phyloP scores from a whole-genome alignment of 495 filamentous ascomycete genomes.

The Friedmanniomyces simplex region DNA sequence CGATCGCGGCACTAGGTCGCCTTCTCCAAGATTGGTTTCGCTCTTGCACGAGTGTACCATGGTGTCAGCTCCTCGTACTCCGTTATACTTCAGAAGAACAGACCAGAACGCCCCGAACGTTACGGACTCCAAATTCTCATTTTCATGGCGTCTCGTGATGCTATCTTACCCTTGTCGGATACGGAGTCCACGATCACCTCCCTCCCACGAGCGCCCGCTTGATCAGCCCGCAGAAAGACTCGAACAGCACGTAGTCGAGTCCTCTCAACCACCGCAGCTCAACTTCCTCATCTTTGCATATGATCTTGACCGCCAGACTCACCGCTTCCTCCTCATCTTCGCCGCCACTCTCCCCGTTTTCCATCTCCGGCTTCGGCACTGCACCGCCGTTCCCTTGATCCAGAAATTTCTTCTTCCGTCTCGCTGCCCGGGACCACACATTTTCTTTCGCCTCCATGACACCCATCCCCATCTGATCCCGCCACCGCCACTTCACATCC shows the following conservation, averaged over 20 bases:
- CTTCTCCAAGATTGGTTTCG: no score
- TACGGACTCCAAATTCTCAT: no score
- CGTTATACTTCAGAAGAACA: no score
- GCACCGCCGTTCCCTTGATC: neutral
- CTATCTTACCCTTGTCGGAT: neutral
- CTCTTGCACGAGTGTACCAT: no score
- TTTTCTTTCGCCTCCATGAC: conserved; percentile 44
- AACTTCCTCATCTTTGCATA: conserved; percentile 29
- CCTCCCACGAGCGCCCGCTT: conserved; percentile 4
- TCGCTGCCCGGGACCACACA: conserved; percentile 63
- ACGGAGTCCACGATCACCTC: neutral
- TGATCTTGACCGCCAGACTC: conserved; percentile 39
- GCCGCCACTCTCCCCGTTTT: conserved; percentile 21
- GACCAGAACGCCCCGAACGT: no score
- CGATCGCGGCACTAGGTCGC: no score
- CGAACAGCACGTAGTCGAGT: conserved; percentile 63
- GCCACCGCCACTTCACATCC: conserved; percentile 45
- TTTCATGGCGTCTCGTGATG: no score
- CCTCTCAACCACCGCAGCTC: conserved; percentile 67
- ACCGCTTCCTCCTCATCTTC: conserved; percentile 25
- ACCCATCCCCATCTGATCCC: conserved; percentile 33
- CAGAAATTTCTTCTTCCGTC: conserved; percentile 34
- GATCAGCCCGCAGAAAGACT: conserved; percentile 79
- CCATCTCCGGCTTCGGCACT: conserved; percentile 1
- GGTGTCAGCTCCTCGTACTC: no score